A percentile compares a stretch with the other conserved stretches of the same genome.
Evolutionary conservation across 1,284 basidiomycete genomes (phyloP).

Genomic region (Cryptococcus wingfieldii): DNA sequence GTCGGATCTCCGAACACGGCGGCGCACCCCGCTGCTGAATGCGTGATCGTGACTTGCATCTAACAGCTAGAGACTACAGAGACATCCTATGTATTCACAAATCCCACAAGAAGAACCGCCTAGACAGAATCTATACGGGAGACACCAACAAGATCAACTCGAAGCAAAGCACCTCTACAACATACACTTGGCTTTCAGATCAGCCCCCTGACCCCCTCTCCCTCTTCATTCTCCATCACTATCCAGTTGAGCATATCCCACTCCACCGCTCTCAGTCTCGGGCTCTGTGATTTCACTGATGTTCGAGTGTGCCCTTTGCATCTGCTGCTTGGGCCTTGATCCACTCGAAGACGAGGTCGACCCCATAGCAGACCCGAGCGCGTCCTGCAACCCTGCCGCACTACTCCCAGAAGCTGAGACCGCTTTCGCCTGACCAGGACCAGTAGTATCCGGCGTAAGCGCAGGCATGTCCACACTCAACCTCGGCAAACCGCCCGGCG

Average conservation of each 20-base stretch:
- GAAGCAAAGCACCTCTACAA: too few relatives aligned
- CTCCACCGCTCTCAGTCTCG: neutral
- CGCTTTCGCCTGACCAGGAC: neutral
- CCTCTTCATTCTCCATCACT: conserved; percentile 17
- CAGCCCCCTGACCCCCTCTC: too few relatives aligned
- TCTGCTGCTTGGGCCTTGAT: neutral
- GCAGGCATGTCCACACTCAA: conserved; percentile 34
- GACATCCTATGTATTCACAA: too few relatives aligned
- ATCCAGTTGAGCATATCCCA: conserved; percentile 21
- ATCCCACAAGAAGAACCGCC: too few relatives aligned
- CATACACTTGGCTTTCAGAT: too few relatives aligned
- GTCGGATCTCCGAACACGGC: too few relatives aligned
- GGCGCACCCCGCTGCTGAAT: too few relatives aligned
- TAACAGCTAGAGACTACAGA: too few relatives aligned
- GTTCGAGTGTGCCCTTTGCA: neutral
- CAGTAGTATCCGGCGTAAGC: conserved; percentile 3
- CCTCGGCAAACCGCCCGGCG: conserved; percentile 17
- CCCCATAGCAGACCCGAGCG: conserved; percentile 9
- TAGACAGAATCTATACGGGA: too few relatives aligned
- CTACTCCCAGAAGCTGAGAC: neutral
- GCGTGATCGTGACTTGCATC: too few relatives aligned
- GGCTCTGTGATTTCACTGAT: neutral
- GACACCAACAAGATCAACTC: too few relatives aligned
- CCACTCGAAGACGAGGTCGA: neutral
- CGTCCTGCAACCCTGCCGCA: conserved; percentile 13